These are phyloP conservation scores for Babesia bovis DNA, from an alignment of 169 alveolate genomes.

Conservation along the genomic window DNA sequence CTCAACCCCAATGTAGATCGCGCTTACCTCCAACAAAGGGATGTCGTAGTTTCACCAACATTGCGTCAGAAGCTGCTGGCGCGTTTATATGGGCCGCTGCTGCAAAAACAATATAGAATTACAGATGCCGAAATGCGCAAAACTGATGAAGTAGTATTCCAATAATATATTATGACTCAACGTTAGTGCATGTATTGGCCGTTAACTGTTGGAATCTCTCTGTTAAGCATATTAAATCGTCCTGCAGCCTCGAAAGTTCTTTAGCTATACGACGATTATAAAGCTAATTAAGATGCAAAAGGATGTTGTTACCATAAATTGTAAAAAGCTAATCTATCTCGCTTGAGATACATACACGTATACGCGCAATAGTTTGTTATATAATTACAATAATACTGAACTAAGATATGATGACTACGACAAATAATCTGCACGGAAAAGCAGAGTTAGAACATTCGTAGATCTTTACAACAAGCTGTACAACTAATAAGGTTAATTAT, in stretches of 20 bases:
- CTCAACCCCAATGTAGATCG: conserved; percentile 30
- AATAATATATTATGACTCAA: background rate
- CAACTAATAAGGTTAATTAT: too few species aligned
- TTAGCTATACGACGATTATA: conserved; percentile 20
- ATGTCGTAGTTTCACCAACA: background rate
- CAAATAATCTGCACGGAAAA: too few species aligned
- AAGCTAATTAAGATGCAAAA: background rate
- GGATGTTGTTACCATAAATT: too few species aligned
- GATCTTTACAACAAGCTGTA: too few species aligned
- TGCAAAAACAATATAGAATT: background rate
- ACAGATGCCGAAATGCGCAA: conserved; percentile 5
- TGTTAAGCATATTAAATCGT: conserved; percentile 42
- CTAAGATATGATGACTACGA: too few species aligned
- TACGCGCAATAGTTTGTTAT: too few species aligned
- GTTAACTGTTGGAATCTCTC: conserved; percentile 32
- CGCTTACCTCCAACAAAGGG: background rate
- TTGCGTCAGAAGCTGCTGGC: background rate
- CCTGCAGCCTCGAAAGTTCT: conserved; percentile 48
- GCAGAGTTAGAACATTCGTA: too few species aligned
- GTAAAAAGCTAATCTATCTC: too few species aligned
- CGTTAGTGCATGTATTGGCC: conserved; percentile 16
- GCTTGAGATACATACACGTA: too few species aligned
- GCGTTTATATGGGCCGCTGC: conserved; percentile 15
- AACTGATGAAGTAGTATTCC: conserved; percentile 1
- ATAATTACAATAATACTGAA: too few species aligned